phyloP scores from a whole-genome alignment of 768 basidiomycete species.

The Phanerochaete sordida region DNA sequence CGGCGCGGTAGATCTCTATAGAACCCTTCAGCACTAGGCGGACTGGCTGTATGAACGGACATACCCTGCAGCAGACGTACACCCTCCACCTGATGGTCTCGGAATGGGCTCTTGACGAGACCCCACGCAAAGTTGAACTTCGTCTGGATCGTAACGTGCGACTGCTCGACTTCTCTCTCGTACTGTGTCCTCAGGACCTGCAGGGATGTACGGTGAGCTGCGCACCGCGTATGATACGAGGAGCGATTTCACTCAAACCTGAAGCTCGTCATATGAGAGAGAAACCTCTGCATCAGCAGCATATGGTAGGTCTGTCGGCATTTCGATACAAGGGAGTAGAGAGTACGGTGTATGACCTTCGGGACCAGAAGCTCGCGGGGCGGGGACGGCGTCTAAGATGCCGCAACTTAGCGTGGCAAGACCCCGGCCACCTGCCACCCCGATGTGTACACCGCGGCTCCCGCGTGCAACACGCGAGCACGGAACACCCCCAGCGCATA shows the following conservation, averaged over 20 bases:
- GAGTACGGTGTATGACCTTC: too few relatives aligned
- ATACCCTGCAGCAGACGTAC: slow-evolving; percentile 87
- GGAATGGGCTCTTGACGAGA: slow-evolving; percentile 83
- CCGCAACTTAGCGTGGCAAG: too few relatives aligned
- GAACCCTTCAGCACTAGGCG: neutral
- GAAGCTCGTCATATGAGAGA: slow-evolving; percentile 84
- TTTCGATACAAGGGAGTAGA: too few relatives aligned
- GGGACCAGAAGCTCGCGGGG: too few relatives aligned
- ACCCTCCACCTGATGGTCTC: slow-evolving; percentile 88
- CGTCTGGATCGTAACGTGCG: slow-evolving; percentile 89
- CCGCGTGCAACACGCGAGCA: too few relatives aligned
- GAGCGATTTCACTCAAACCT: slow-evolving; percentile 42
- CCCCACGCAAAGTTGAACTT: slow-evolving; percentile 99
- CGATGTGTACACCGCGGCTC: too few relatives aligned
- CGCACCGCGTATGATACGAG: neutral
- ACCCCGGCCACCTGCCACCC: too few relatives aligned
- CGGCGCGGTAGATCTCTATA: slow-evolving; percentile 86
- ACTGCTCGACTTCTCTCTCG: slow-evolving; percentile 79
- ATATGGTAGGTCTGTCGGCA: slow-evolving; percentile 87
- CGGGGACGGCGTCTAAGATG: too few relatives aligned
- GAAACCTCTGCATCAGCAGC: slow-evolving; percentile 93
- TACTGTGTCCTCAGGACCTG: slow-evolving; percentile 87
- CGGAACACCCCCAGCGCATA: too few relatives aligned
- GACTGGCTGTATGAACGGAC: neutral
- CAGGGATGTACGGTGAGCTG: neutral